These are phyloP conservation scores for Stygiomarasmius scandens DNA, from an alignment of 1,284 basidiomycete genomes.

Conservation along the genomic window DNA sequence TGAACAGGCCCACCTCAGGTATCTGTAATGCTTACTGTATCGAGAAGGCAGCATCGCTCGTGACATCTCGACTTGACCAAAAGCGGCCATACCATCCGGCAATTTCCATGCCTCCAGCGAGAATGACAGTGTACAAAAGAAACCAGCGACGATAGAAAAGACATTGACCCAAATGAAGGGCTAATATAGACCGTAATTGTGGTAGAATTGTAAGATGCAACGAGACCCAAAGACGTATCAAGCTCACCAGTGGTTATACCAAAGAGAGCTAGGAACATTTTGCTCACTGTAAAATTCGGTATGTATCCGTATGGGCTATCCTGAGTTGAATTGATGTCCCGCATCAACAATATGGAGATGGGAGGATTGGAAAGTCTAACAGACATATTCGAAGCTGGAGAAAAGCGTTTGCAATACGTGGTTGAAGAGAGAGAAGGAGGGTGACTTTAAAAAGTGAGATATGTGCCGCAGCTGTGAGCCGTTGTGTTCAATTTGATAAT, in stretches of 20 bases:
- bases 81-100: slow-evolving; percentile 6
- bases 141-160: slow-evolving; percentile 8
- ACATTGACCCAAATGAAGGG: slow-evolving; percentile 6
- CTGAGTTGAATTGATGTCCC: background rate
- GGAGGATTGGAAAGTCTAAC: too few relatives aligned
- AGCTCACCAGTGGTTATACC: background rate
- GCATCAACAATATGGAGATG: too few relatives aligned
- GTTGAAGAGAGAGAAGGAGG: too few relatives aligned
- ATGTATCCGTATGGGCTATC: slow-evolving; percentile 4
- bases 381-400: too few relatives aligned
- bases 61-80: slow-evolving; percentile 9
- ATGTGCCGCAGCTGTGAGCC: too few relatives aligned
- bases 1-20: too few relatives aligned
- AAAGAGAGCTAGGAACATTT: background rate
- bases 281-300: slow-evolving; percentile 1
- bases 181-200: background rate
- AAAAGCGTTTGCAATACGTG: too few relatives aligned
- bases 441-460: too few relatives aligned
- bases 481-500: too few relatives aligned
- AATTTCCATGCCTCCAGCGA: slow-evolving; percentile 3
- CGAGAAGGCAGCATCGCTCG: background rate
- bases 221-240: background rate
- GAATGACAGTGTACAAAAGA: slow-evolving; percentile 2
- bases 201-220: too few relatives aligned
- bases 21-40: slow-evolving; percentile 13